Conservation (phyloP, 441 rosid genomes). For the Eruca vesicaria region DNA sequence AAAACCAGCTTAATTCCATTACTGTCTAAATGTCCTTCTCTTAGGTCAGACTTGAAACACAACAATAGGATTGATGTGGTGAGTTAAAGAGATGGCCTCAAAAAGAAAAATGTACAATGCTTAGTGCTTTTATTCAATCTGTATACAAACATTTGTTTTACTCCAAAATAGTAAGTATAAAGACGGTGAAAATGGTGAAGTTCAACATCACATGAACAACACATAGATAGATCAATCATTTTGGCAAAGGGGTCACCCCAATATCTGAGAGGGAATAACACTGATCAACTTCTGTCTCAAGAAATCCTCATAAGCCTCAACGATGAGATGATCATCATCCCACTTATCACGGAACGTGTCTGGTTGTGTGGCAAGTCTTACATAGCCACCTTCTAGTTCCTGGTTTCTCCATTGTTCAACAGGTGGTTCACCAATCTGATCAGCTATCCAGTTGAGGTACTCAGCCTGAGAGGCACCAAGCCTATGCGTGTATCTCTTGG, state of each 20-base stretch:
- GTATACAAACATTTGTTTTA: conserved; percentile 19
- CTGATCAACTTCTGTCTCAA: conserved; percentile 28
- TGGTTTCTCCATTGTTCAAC: conserved; percentile 21
- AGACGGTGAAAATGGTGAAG: not conserved
- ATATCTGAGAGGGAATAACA: conserved; percentile 20
- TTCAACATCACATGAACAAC: not conserved
- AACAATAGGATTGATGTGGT: not conserved
- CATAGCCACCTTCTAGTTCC: not conserved
- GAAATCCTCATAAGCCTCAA: conserved; percentile 31
- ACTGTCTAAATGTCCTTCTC: not conserved
- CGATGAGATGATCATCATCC: conserved; percentile 51
- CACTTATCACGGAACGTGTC: conserved; percentile 66
- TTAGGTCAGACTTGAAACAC: not conserved
- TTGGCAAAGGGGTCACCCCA: not conserved
- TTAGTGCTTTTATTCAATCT: conserved; percentile 10
- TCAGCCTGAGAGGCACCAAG: conserved; percentile 31
- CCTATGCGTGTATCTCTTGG: conserved; percentile 63
- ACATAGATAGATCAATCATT: not conserved
- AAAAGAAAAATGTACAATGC: conserved; percentile 34
- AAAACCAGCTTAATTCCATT: too few species aligned
- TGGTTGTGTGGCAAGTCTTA: conserved; percentile 18
- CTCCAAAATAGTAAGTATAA: not conserved
- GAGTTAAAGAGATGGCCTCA: conserved; percentile 63
- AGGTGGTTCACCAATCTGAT: conserved; percentile 10
- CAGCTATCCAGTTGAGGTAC: conserved; percentile 20